Conservation (phyloP, 2,329 filamentous ascomycete genomes). For the Hawksworthiomyces lignivorus region DNA sequence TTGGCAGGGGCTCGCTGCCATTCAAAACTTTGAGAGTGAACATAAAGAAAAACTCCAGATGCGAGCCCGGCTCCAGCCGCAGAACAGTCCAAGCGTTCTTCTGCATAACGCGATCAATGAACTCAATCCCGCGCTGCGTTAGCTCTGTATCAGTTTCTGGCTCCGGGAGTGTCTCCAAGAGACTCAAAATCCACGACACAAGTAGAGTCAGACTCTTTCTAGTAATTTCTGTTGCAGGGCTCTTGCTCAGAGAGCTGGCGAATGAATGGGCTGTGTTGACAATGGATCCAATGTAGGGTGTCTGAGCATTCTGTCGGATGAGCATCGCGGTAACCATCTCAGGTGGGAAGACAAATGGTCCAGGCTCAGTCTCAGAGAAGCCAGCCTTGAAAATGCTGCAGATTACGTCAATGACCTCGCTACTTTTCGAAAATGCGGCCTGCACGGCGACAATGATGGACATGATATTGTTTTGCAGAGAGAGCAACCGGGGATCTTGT, state of each 20-base stretch:
- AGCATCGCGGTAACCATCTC: slow-evolving; percentile 60
- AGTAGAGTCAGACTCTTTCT: slow-evolving; percentile 42
- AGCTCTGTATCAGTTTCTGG: slow-evolving; percentile 63
- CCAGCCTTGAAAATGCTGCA: slow-evolving; percentile 67
- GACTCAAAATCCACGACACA: slow-evolving; percentile 52
- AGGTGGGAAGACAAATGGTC: slow-evolving; percentile 69
- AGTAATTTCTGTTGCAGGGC: slow-evolving; percentile 32
- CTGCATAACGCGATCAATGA: slow-evolving; percentile 56
- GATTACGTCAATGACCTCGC: slow-evolving; percentile 63
- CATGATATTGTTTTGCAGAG: slow-evolving; percentile 40
- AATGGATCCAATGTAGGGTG: slow-evolving; percentile 59
- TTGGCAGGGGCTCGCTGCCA: slow-evolving; percentile 66
- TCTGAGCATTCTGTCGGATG: slow-evolving; percentile 48
- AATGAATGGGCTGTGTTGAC: slow-evolving; percentile 67
- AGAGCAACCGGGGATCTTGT: slow-evolving; percentile 17
- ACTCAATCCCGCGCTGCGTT: slow-evolving; percentile 65
- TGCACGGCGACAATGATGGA: slow-evolving; percentile 40
- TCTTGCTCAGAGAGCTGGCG: slow-evolving; percentile 49
- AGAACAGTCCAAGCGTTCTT: slow-evolving; percentile 57
- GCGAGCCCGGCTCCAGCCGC: slow-evolving; percentile 43
- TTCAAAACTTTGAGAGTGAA: slow-evolving; percentile 65
- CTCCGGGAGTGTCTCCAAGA: slow-evolving; percentile 55
- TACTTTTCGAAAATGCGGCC: slow-evolving; percentile 46
- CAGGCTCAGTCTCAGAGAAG: slow-evolving; percentile 65
- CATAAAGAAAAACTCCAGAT: slow-evolving; percentile 59